Conservation (phyloP, 2,329 filamentous ascomycete genomes). For the Diaporthe ampelina region DNA sequence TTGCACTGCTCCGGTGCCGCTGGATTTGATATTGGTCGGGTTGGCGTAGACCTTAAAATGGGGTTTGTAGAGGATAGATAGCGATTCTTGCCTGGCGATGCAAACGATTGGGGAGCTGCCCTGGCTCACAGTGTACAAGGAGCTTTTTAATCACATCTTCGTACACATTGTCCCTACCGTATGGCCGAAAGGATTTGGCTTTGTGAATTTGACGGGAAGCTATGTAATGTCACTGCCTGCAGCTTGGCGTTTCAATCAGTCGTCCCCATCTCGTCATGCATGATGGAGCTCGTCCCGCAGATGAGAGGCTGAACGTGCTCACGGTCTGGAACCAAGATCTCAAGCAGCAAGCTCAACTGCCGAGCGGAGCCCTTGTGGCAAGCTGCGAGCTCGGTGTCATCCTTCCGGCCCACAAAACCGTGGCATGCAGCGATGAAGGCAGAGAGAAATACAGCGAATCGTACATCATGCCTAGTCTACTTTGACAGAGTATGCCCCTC, state of each 20-base stretch:
- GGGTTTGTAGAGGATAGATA: no score
- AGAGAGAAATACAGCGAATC: no score
- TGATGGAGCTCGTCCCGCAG: no score
- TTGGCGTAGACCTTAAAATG: neutral
- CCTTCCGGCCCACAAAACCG: neutral
- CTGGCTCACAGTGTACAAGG: neutral
- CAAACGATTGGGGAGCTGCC: no score
- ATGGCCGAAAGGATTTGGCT: no score
- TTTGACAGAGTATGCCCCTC: neutral
- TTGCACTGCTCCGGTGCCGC: conserved; percentile 34
- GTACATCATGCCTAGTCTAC: neutral
- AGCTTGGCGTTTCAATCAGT: neutral
- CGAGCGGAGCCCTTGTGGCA: neutral
- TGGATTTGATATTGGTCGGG: conserved; percentile 27
- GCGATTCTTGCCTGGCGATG: no score
- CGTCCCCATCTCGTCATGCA: no score
- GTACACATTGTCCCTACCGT: neutral
- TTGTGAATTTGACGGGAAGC: neutral
- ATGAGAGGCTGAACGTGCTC: neutral
- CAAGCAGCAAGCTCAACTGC: neutral
- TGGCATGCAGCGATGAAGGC: neutral
- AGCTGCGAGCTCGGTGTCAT: neutral
- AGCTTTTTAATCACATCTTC: neutral
- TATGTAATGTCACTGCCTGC: neutral
- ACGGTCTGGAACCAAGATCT: neutral